These are phyloP conservation scores for Grosmannia clavigera DNA, from an alignment of 2,329 filamentous ascomycete genomes.

Conservation along the genomic window DNA sequence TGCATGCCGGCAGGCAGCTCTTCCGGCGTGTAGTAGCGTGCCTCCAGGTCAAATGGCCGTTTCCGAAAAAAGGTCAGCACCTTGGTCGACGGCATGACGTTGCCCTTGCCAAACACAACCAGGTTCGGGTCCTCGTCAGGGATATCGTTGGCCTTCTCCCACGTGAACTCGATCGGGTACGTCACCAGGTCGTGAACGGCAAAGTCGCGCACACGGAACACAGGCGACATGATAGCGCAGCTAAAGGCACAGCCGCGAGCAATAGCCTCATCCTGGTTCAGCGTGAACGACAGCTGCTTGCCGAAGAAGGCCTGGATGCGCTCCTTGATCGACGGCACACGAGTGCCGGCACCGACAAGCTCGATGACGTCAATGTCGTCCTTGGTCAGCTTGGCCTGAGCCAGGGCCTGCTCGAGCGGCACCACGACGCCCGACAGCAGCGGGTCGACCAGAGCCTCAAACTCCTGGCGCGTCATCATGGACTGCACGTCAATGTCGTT, in stretches of 20 bases:
- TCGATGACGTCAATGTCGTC: slow-evolving; percentile 92
- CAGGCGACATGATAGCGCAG: slow-evolving; percentile 92
- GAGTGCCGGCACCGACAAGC: slow-evolving; percentile 87
- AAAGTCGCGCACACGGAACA: slow-evolving; percentile 98
- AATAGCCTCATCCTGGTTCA: slow-evolving; percentile 96
- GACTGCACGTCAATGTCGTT: slow-evolving; percentile 86
- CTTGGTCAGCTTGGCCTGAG: slow-evolving; percentile 80
- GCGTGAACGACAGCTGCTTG: slow-evolving; percentile 86
- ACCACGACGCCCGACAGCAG: slow-evolving; percentile 59
- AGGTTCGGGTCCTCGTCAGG: slow-evolving; percentile 96
- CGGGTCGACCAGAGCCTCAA: slow-evolving; percentile 82
- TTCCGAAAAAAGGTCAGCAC: slow-evolving; percentile 99
- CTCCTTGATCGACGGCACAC: slow-evolving; percentile 87
- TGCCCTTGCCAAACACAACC: slow-evolving; percentile 95
- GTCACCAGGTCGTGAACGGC: slow-evolving; percentile 92
- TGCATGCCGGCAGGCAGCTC: slow-evolving; percentile 77
- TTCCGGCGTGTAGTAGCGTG: slow-evolving; percentile 80
- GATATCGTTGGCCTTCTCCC: slow-evolving; percentile 97
- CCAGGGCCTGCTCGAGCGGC: slow-evolving; percentile 81
- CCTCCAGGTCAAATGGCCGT: slow-evolving; percentile 92
- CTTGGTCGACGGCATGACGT: slow-evolving; percentile 95
- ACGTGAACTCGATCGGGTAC: slow-evolving; percentile 97
- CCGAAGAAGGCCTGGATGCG: slow-evolving; percentile 82
- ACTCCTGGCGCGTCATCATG: slow-evolving; percentile 86
- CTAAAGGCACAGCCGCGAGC: slow-evolving; percentile 93